phyloP scores from a whole-genome alignment of 352 stramenopile species.

The Globisporangium parvum region DNA sequence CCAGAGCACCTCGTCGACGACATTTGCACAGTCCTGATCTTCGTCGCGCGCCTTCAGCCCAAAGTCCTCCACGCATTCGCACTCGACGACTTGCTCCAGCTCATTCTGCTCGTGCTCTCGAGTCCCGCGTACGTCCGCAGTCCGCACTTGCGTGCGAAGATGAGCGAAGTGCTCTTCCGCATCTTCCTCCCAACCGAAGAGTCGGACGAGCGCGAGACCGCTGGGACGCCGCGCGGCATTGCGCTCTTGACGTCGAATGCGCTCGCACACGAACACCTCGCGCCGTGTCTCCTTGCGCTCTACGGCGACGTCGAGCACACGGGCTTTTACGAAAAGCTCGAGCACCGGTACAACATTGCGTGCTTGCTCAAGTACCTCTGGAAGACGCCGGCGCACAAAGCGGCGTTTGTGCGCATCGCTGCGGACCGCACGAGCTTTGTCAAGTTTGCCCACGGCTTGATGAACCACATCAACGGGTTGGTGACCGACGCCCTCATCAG shows the following conservation, averaged over 20 bases:
- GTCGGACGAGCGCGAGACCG: constrained; percentile 67
- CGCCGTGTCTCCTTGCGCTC: constrained; percentile 93
- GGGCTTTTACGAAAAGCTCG: constrained; percentile 97
- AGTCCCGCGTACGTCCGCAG: constrained; percentile 81
- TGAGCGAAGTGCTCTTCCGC: constrained; percentile 95
- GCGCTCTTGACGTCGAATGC: constrained; percentile 57
- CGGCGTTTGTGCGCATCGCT: constrained; percentile 92
- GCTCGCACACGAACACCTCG: constrained; percentile 84
- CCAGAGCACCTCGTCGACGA: constrained; percentile 96
- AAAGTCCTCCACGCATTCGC: constrained; percentile 82
- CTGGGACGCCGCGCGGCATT: constrained; percentile 34
- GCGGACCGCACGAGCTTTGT: constrained; percentile 92
- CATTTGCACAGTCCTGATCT: constrained; percentile 89
- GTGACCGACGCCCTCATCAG: constrained; percentile 95
- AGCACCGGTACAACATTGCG: constrained; percentile 95
- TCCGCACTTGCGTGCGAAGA: constrained; percentile 93
- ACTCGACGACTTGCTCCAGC: constrained; percentile 85
- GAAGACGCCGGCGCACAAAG: constrained; percentile 91
- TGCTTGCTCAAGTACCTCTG: constrained; percentile 97
- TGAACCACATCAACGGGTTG: constrained; percentile 98
- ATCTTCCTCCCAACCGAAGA: constrained; percentile 92
- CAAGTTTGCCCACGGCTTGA: constrained; percentile 98
- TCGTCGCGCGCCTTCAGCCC: constrained; percentile 82
- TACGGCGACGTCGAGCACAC: constrained; percentile 98
- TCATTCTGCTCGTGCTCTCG: constrained; percentile 91